These are phyloP conservation scores for Saccharomycopsis sp. DNA, from an alignment of 805 yeast species.

Conservation along the genomic window DNA sequence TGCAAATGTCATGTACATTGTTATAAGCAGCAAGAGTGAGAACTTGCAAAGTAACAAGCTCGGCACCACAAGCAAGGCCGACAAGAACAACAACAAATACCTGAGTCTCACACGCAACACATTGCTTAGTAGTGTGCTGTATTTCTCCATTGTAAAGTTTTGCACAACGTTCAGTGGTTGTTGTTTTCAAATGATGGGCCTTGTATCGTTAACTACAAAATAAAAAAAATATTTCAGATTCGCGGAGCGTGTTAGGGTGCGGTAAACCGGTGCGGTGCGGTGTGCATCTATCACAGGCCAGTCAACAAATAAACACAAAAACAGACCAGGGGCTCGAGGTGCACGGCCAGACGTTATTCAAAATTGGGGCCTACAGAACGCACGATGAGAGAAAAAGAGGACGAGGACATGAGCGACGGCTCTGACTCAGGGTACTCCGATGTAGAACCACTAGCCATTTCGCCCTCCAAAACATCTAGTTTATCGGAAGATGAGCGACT, in stretches of 20 bases:
- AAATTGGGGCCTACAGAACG: background rate
- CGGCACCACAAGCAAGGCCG: slow-evolving; percentile 5
- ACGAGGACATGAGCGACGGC: background rate
- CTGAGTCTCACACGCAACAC: slow-evolving; percentile 12
- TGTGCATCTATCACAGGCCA: background rate
- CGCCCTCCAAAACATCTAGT: slow-evolving; percentile 5
- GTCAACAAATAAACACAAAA: background rate
- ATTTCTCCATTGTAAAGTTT: slow-evolving; percentile 4
- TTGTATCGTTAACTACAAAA: background rate
- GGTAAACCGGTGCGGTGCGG: background rate
- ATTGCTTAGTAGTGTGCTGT: slow-evolving; percentile 5
- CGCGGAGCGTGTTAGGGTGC: background rate
- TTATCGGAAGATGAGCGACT: slow-evolving; percentile 22
- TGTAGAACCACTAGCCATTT: background rate
- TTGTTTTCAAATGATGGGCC: background rate
- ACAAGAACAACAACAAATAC: slow-evolving; percentile 8
- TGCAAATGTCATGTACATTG: slow-evolving; percentile 5
- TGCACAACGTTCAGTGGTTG: background rate
- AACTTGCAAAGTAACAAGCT: slow-evolving; percentile 5
- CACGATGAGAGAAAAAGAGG: background rate
- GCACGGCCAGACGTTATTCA: background rate
- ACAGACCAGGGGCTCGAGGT: background rate
- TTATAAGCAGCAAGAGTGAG: slow-evolving; percentile 1
- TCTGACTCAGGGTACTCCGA: too few species aligned
- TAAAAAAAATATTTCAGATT: background rate